Evolutionary conservation across 352 stramenopile genomes (phyloP).

Genomic region (Phytopythium delawarense): DNA sequence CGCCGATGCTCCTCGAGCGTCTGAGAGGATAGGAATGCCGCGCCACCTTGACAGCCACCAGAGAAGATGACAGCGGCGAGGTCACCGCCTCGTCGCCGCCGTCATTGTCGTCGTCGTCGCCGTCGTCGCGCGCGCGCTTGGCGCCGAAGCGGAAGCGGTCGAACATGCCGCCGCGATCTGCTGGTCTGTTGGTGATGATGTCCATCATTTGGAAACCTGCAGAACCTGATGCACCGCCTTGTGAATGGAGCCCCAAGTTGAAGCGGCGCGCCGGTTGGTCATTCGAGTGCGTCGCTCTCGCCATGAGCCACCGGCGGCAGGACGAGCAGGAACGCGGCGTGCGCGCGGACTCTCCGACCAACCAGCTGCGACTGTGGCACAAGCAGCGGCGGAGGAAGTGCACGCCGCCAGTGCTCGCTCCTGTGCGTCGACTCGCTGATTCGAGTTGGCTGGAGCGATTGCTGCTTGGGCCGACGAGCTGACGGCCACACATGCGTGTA

Average conservation of each 20-base stretch:
- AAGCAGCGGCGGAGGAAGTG: constrained; percentile 31
- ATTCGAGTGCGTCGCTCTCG: too few relatives aligned
- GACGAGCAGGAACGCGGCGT: constrained; percentile 24
- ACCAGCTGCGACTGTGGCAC: constrained; percentile 27
- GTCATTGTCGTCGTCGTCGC: constrained; percentile 5
- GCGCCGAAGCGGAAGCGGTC: constrained; percentile 52
- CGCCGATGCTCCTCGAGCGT: not conserved
- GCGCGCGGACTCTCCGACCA: constrained; percentile 40
- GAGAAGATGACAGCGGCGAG: not conserved
- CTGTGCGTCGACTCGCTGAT: constrained; percentile 7
- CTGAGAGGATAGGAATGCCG: not conserved
- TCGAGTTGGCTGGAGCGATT: not conserved
- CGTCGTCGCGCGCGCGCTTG: constrained; percentile 34
- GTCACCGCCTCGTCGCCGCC: constrained; percentile 9
- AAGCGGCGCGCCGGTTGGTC: not conserved
- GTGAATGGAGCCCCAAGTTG: not conserved
- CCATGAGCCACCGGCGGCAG: constrained; percentile 4
- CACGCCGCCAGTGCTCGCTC: constrained; percentile 12
- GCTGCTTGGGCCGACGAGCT: not conserved
- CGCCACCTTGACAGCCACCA: not conserved
- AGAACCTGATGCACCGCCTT: too few relatives aligned
- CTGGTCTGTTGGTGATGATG: too few relatives aligned
- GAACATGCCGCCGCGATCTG: constrained; percentile 27
- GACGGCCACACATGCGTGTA: too few relatives aligned
- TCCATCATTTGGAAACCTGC: too few relatives aligned